Conservation (phyloP, 2,329 filamentous ascomycete species). For the Hymenoscyphus fraxineus region DNA sequence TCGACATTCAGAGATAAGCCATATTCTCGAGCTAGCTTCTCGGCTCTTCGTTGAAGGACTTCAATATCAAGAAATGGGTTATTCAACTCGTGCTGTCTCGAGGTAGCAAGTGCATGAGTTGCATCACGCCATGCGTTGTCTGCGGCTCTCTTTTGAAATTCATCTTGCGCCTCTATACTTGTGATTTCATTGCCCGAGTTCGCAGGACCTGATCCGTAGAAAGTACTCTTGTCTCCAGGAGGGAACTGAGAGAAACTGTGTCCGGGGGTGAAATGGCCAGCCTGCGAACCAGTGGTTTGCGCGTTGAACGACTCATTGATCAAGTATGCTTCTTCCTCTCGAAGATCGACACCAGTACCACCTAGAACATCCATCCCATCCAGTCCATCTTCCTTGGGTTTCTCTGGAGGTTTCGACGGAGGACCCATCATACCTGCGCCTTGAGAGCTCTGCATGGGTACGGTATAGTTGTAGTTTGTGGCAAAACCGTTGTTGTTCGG, state of each 20-base stretch:
- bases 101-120: slow-evolving; percentile 50
- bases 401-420: slow-evolving; percentile 58
- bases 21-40: slow-evolving; percentile 56
- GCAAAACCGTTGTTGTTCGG: slow-evolving; percentile 4
- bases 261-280: slow-evolving; percentile 39
- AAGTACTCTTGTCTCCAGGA: slow-evolving; percentile 51
- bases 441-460: slow-evolving; percentile 30
- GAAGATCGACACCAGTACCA: slow-evolving; percentile 81
- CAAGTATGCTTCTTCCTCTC: slow-evolving; percentile 77
- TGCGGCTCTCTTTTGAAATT: slow-evolving; percentile 61
- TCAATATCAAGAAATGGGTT: slow-evolving; percentile 46
- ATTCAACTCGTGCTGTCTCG: slow-evolving; percentile 54
- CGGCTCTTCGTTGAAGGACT: slow-evolving; percentile 41
- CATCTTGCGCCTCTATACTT: slow-evolving; percentile 52
- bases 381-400: slow-evolving; percentile 54
- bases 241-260: slow-evolving; percentile 53
- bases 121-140: slow-evolving; percentile 64
- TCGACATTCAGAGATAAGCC: slow-evolving; percentile 55
- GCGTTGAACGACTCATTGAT: slow-evolving; percentile 52
- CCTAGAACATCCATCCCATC: slow-evolving; percentile 81
- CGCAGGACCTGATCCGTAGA: slow-evolving; percentile 62
- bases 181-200: slow-evolving; percentile 55
- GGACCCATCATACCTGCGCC: slow-evolving; percentile 49
- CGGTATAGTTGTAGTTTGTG: slow-evolving; percentile 30
- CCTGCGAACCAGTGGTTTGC: slow-evolving; percentile 40